Percentiles rank a stretch among this genome's conserved stretches.
These are phyloP conservation scores for Diaporthe citri DNA, from an alignment of 2,329 filamentous ascomycete species.

Conservation along the genomic window DNA sequence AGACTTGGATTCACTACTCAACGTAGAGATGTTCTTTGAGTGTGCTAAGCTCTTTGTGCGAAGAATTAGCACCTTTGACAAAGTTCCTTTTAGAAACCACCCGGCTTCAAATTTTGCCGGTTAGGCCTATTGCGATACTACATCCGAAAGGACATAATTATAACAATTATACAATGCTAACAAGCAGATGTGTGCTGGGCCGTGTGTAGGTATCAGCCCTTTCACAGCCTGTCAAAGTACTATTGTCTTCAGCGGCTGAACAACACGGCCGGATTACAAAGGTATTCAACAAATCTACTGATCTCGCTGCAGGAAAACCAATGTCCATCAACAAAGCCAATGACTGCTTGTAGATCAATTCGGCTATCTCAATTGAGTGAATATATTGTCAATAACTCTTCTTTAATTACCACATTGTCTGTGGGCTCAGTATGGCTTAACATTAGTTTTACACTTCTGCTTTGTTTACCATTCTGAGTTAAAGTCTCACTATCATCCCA, in stretches of 20 bases:
- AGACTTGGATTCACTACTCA: no score
- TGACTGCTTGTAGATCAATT: background rate
- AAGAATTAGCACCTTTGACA: no score
- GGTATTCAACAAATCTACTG: background rate
- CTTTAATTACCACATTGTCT: background rate
- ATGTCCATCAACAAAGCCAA: background rate
- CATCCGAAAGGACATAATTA: no score
- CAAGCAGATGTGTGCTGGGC: background rate
- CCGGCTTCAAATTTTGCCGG: no score
- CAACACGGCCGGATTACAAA: background rate
- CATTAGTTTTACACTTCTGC: background rate
- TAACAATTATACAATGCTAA: no score
- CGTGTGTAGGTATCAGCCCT: background rate
- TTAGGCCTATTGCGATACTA: no score
- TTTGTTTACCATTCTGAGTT: background rate
- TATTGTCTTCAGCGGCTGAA: background rate
- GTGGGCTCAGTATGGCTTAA: background rate
- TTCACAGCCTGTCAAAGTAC: background rate
- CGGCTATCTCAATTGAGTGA: background rate
- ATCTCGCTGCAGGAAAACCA: background rate
- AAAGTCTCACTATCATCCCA: background rate
- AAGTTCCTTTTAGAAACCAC: no score
- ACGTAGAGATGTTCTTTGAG: no score
- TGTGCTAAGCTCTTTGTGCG: no score
- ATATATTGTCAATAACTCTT: background rate